Evolutionary conservation across 202 grass and related monocot species (phyloP).

Genomic region (Setaria viridis): DNA sequence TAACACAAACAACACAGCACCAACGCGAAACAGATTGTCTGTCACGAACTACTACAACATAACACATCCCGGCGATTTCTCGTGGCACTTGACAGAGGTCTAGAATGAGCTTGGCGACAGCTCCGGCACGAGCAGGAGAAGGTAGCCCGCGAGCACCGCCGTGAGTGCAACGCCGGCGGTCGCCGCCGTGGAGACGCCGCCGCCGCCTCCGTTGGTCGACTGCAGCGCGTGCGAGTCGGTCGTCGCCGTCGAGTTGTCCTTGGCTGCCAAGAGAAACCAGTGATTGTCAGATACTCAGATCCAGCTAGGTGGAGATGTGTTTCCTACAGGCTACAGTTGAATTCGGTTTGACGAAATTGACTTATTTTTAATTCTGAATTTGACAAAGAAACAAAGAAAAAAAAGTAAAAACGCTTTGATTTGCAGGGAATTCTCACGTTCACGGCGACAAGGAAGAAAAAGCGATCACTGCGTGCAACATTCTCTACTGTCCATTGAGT

Average conservation of each 20-base stretch:
- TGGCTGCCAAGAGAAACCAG: constrained; percentile 29
- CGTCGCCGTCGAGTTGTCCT: constrained; percentile 50
- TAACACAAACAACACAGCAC: background rate
- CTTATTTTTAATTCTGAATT: too few species aligned
- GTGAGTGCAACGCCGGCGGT: constrained; percentile 9
- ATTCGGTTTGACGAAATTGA: too few species aligned
- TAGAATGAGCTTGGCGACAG: constrained; percentile 37
- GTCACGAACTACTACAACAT: background rate
- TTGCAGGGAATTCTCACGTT: too few species aligned
- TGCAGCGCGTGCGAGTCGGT: constrained; percentile 40
- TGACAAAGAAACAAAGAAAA: too few species aligned
- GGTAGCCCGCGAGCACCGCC: constrained; percentile 40
- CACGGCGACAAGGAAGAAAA: too few species aligned
- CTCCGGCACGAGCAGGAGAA: constrained; percentile 41
- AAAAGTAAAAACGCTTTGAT: too few species aligned
- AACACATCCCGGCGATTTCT: background rate
- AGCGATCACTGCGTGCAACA: too few species aligned
- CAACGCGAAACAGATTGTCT: background rate
- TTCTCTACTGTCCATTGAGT: too few species aligned
- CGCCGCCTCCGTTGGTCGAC: constrained; percentile 19
- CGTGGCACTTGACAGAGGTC: background rate
- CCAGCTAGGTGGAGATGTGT: background rate
- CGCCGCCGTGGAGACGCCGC: constrained; percentile 23
- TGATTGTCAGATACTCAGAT: background rate
- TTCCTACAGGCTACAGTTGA: background rate